Evolutionary conservation across 768 basidiomycete species (phyloP).

Genomic region (Rhizopogon salebrosus): DNA sequence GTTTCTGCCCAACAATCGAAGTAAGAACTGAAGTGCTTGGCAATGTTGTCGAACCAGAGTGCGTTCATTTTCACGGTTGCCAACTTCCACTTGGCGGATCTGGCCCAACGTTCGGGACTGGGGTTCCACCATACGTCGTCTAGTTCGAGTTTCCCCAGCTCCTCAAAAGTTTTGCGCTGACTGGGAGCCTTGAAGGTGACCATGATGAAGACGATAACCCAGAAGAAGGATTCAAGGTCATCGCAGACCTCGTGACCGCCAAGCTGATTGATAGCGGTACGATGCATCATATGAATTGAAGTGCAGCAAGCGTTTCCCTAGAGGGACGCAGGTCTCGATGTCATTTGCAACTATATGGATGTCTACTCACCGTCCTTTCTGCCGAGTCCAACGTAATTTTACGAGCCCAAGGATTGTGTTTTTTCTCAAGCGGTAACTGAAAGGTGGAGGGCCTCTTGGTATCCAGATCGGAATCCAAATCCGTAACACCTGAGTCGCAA

Average conservation of each 20-base stretch:
- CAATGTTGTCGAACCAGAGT: too few species aligned
- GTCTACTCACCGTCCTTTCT: not conserved
- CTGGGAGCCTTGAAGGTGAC: not conserved
- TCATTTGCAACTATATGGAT: not conserved
- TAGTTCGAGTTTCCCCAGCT: not conserved
- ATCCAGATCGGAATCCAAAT: too few species aligned
- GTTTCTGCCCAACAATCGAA: too few species aligned
- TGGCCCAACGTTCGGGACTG: too few species aligned
- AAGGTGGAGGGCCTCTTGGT: too few species aligned
- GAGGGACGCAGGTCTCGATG: not conserved
- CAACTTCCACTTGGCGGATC: too few species aligned
- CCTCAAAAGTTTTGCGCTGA: not conserved
- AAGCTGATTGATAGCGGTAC: too few species aligned
- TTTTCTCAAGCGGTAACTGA: too few species aligned
- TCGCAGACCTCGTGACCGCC: not conserved
- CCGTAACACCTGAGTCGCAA: too few species aligned
- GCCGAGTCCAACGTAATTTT: not conserved
- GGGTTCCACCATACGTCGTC: too few species aligned
- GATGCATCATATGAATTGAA: not conserved
- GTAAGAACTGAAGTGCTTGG: too few species aligned
- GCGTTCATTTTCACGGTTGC: too few species aligned
- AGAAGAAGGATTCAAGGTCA: not conserved
- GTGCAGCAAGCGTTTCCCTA: not conserved
- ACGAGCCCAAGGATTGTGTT: not conserved
- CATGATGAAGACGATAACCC: not conserved